Evolutionary conservation across 495 filamentous ascomycete species (phyloP).

Genomic region (Penicillium egyptiacum): DNA sequence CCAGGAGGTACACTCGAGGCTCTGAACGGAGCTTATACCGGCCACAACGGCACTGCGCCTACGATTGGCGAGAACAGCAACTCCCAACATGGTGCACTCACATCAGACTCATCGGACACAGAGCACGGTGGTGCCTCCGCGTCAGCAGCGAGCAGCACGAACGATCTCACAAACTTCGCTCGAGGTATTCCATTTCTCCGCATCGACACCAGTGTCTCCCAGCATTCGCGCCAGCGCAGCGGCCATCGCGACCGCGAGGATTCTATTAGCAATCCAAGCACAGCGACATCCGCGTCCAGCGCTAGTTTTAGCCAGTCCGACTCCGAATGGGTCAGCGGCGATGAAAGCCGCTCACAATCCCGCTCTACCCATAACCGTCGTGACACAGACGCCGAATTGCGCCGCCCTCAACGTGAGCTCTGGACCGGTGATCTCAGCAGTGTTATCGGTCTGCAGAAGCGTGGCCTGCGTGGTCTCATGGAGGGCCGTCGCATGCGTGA

Average conservation of each 20-base stretch:
- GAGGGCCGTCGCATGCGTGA: constrained; percentile 88
- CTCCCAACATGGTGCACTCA: constrained; percentile 34
- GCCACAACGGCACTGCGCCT: constrained; percentile 22
- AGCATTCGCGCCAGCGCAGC: constrained; percentile 26
- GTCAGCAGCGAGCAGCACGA: constrained; percentile 37
- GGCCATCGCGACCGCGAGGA: constrained; percentile 40
- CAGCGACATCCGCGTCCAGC: constrained; percentile 43
- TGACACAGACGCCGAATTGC: constrained; percentile 35
- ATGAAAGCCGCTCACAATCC: constrained; percentile 24
- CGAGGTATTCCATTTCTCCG: constrained; percentile 45
- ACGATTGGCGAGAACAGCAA: constrained; percentile 22
- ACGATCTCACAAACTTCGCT: constrained; percentile 28
- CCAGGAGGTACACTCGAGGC: constrained; percentile 47
- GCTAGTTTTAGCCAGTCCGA: constrained; percentile 47
- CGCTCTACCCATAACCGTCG: constrained; percentile 29
- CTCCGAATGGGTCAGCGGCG: constrained; percentile 37
- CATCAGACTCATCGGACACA: constrained; percentile 49
- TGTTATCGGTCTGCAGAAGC: constrained; percentile 95
- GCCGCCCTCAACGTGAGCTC: constrained; percentile 52
- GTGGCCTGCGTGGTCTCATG: constrained; percentile 89
- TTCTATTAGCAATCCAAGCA: constrained; percentile 45
- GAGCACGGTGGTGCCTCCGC: constrained; percentile 39
- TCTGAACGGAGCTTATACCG: constrained; percentile 39
- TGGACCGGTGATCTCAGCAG: constrained; percentile 86
- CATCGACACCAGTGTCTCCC: constrained; percentile 45